Conservation (phyloP, 371 early-diverging fungal genomes). For the Syncephalastrum racemosum region DNA sequence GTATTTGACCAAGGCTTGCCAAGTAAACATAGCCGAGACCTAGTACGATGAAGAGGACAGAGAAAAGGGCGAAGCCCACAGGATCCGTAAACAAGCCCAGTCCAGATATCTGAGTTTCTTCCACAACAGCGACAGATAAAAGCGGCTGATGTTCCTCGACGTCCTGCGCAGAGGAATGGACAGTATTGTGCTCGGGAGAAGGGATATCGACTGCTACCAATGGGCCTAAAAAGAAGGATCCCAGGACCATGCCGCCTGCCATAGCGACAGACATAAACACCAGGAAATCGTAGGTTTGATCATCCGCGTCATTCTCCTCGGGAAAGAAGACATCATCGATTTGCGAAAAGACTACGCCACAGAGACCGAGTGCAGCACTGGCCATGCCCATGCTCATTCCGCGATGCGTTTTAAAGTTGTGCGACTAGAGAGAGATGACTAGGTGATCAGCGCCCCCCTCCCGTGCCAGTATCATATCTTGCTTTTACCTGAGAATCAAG, state of each 20-base stretch:
- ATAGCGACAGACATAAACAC: constrained; percentile 33
- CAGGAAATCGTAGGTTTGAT: constrained; percentile 34
- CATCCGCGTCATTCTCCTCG: constrained; percentile 14
- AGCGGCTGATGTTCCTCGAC: constrained; percentile 10
- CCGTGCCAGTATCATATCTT: neutral
- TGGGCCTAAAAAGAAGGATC: constrained; percentile 38
- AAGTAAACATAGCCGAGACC: constrained; percentile 51
- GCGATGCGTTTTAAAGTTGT: constrained; percentile 42
- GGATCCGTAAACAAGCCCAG: constrained; percentile 32
- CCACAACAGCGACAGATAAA: constrained; percentile 3
- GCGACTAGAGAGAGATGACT: constrained; percentile 13
- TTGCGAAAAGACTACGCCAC: constrained; percentile 47
- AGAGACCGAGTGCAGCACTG: constrained; percentile 38
- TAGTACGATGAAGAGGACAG: constrained; percentile 30
- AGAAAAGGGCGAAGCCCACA: constrained; percentile 35
- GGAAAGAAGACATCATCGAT: constrained; percentile 42
- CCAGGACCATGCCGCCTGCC: constrained; percentile 24
- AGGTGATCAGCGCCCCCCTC: neutral
- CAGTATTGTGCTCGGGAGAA: neutral
- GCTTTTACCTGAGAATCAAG: constrained; percentile 45
- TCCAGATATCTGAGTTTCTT: constrained; percentile 19
- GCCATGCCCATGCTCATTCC: constrained; percentile 47
- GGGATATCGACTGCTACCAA: constrained; percentile 4
- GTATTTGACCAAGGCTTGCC: constrained; percentile 40
- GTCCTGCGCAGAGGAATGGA: neutral